Evolutionary conservation across 305 asterid species (phyloP), one percentile per base, ranked within the genome.

Genomic region (Solanum aculeatissimum): DNA sequence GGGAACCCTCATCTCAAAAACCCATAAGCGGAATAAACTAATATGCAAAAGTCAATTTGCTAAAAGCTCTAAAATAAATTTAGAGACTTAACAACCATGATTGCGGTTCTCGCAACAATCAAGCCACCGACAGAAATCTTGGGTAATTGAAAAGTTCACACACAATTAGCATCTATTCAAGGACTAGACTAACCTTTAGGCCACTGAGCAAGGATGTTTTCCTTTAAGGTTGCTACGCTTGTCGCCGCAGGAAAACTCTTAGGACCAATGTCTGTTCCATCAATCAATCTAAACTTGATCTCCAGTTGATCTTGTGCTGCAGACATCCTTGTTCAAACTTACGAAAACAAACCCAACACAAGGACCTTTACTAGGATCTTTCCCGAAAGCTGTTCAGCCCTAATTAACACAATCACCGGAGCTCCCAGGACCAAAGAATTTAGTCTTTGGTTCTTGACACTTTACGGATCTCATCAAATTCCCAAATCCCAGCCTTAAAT

Each of bases 201-300:
- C 99, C 98, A 96, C 87, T 92, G 98, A 88, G 97, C 89, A 66
- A 95, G 90, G 85, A 96, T 88, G 91, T 91, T 90, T 91, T 93
- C 99, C 92, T 96, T 96, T 94, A 96, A 92, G 81, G 92, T 91
- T 51, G 93, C 91, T 16, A 95, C 96, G 85, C 90, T 95, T 45
- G 98, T 89, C 54, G 97, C 94, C 42, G 85, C 86, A 8, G 98
- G 90, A 45, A 87, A 96, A 77, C 83, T 85, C 86, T 90, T 94
- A 3, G 99, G 99, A 68, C 99, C 99, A 13, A 96, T 95, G 79
- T 96, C 99, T 18, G 98, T 84, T 88, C 99, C 99, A 91, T 96
- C 99, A 71, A 88, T 91, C 95, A 96, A 84, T 90, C 98, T 89
- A 87, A 96, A 96, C 91, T 90, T 96, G 90, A 96, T 96, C 90